Evolutionary conservation across 345 rosid species (phyloP), one percentile per base, ranked within the genome.

Genomic region (Diplotaxis tenuifolia): DNA sequence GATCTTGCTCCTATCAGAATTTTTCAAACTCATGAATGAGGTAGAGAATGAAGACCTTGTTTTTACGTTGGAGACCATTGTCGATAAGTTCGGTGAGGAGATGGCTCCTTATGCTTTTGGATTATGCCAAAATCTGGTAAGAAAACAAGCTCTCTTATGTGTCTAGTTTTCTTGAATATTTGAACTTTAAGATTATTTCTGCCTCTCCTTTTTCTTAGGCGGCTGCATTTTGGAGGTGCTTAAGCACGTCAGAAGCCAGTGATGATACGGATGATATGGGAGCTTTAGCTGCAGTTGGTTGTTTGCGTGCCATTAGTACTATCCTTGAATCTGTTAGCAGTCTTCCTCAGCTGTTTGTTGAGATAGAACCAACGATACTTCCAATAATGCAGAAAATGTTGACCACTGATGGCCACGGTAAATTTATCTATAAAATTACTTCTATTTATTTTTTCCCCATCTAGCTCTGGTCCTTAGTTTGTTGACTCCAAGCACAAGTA

Each of bases 21-120:
- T 92, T 79, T 92, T 92, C 80, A 92, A 87, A 76, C 94, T 92
- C 52, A 92, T 92, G 96, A 88, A 92, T 82, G 98, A 92, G 47
- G n/a, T n/a, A 16, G 18, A 2, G 53, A 47, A 47, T 16, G 53
- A 47, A 47, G 53, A 47, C 21, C 53, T 47, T 15, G 53, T 47
- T 47, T 47, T 16, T 47, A 47, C 53, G 53, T 16, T 47, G 53
- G 53, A 47, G 53, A 47, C 53, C 53, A 47, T 47, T 15, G 53
- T 47, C 53, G 53, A 47, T 47, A 47, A 47, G 53, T 47, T 47
- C 9, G 53, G 53, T 16, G 53, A 47, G 20, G 53, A 47, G 53
- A 47, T 47, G 53, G 53, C 53, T 47, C 53, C 53, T 16, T 47
- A 47, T 47, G 53, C 53, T 2, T 47, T 47, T 47, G 53, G 53